Evolutionary conservation across 2,329 filamentous ascomycete species (phyloP), one percentile per base, ranked within the genome.

Genomic region (Trichoderma sp.): DNA sequence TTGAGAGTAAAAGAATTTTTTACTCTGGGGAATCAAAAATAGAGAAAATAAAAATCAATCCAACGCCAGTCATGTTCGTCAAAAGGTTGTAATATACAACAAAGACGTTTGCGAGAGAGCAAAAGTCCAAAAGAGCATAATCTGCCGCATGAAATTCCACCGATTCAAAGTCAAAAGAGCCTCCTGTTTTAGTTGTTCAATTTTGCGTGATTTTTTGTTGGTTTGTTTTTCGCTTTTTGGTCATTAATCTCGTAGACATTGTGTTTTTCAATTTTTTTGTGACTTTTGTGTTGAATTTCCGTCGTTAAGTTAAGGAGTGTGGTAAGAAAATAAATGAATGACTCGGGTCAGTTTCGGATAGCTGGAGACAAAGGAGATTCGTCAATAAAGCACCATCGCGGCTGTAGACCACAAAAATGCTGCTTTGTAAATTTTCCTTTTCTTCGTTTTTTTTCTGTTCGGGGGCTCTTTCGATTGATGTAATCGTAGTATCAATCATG

Each of bases 381-480:
- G 43, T 71, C 49, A 59, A 62, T 63, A 35, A 21, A 31, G 53
- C 49, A 40, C 29, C 43, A 43, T 43, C 37, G 65, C 13, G 57
- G 43, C 40, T 31, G 19, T 5, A 4, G 3, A 21, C 37, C 64
- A 29, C 29, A 40, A 52, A 37, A 1, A 21, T 47, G 16, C 64
- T 16, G 21, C 16, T 29, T 29, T 37, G 19, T 52, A 31, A 10
- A n/a, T 29, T 55, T 35, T 66, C 33, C 19, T 66, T 59, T 65
- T 66, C 16, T n/a, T 47, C 27, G 3, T 37, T 52, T 67, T 59
- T 59, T 58, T 49, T 57, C 0, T 43, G 10, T 24, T 33, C 2
- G 55, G 29, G 31, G 31, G 43, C 75, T 76, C 75, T 75, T 70
- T 61, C 67, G 70, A 62, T 67, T 70, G 57, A 60, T 64, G 71